Percentiles rank a stretch among this genome's conserved stretches.
These are phyloP conservation scores for Trichopus zeylanicus DNA, from an alignment of 116 monocot genomes.

Conservation along the genomic window DNA sequence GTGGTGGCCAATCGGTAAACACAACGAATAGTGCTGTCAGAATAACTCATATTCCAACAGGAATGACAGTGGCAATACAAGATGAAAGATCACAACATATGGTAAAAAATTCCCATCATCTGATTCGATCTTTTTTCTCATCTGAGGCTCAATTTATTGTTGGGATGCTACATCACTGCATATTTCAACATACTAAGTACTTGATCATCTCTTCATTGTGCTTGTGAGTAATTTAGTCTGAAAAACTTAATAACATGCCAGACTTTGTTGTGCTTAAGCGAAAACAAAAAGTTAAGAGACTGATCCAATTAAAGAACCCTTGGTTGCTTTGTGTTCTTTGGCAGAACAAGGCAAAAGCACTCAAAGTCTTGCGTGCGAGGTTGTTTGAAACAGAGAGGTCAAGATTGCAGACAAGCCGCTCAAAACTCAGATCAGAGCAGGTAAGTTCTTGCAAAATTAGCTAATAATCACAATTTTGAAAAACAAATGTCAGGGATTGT, in stretches of 20 bases:
- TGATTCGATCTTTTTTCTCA: neutral
- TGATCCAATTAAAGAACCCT: no score
- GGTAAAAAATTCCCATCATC: constrained; percentile 27
- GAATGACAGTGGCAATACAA: constrained; percentile 82
- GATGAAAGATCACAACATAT: constrained; percentile 98
- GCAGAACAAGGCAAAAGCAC: constrained; percentile 95
- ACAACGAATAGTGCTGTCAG: constrained; percentile 97
- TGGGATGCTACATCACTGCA: no score
- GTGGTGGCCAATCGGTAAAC: constrained; percentile 92
- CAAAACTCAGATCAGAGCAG: constrained; percentile 85
- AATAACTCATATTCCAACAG: constrained; percentile 87
- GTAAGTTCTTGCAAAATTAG: no score
- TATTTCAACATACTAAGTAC: no score
- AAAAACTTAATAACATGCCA: no score
- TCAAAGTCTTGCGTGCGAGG: constrained; percentile 82
- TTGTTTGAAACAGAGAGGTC: constrained; percentile 84
- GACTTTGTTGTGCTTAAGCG: no score
- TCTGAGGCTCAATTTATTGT: neutral
- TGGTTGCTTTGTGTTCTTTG: neutral
- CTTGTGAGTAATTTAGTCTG: no score
- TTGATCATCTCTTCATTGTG: no score
- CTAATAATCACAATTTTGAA: no score
- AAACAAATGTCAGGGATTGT: no score
- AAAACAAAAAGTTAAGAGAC: no score
- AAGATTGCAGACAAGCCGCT: constrained; percentile 59